A percentile compares a stretch with the other conserved stretches of the same genome.
Conservation (phyloP, 495 filamentous ascomycete genomes). For the Coniosporium apollinis region DNA sequence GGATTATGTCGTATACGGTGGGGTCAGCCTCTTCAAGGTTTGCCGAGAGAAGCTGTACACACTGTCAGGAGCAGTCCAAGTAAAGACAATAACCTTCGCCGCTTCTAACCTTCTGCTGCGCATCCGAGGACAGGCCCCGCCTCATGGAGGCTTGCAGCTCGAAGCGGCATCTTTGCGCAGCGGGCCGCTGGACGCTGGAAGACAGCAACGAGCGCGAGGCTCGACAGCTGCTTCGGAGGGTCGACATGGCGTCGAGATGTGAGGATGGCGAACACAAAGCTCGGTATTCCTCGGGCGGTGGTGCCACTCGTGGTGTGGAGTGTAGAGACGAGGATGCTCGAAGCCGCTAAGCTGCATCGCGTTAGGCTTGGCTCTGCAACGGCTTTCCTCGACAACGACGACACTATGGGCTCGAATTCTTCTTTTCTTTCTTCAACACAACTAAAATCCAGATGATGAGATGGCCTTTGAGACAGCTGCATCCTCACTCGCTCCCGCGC, state of each 20-base stretch:
- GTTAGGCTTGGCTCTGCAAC: too few relatives aligned
- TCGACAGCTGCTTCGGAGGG: slow-evolving; percentile 9
- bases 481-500: slow-evolving; percentile 23
- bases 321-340: too few relatives aligned
- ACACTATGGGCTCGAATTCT: too few relatives aligned
- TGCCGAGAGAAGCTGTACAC: slow-evolving; percentile 54
- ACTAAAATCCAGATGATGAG: slow-evolving; percentile 36
- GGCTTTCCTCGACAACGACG: too few relatives aligned
- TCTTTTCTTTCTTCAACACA: slow-evolving; percentile 19
- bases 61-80: slow-evolving; percentile 5
- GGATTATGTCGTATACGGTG: slow-evolving; percentile 66
- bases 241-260: slow-evolving; percentile 9
- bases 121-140: slow-evolving; percentile 35
- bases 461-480: slow-evolving; percentile 24
- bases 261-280: too few relatives aligned
- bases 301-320: too few relatives aligned
- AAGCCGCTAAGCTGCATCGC: too few relatives aligned
- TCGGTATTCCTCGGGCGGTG: too few relatives aligned
- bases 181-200: slow-evolving; percentile 1
- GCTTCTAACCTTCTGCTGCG: slow-evolving; percentile 43
- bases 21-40: slow-evolving; percentile 76
- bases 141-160: slow-evolving; percentile 6
- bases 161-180: slow-evolving; percentile 3
- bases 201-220: slow-evolving; percentile 8
- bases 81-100: slow-evolving; percentile 1